Evolutionary conservation across 176 grass and related monocot species (phyloP), one percentile per base, ranked within the genome.

Genomic region (Oryza nivara): DNA sequence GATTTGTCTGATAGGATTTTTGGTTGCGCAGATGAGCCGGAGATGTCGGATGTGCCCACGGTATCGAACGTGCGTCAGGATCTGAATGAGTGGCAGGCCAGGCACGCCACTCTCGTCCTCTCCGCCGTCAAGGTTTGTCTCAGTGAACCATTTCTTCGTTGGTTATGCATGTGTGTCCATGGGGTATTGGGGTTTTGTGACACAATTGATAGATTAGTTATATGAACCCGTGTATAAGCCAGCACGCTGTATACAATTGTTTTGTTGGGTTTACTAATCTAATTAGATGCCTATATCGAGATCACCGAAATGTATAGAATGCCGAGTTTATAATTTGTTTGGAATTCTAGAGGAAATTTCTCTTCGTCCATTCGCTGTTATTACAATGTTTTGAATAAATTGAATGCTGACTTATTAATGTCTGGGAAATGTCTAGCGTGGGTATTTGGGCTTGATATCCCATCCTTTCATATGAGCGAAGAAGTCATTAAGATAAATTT

Each of bases 1-100:
- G 19, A 65, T 49, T 80, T 80, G 2, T 71, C 73, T 84, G 17
- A 67, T 72, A 28, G 38, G 20, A 48, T 78, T 22, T 79, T 83
- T 66, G 30, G 64, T 81, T 25, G 4, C 36, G 46, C 81, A 98
- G 93, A 98, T 94, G 88, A 96, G 82, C 91, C 93, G 11, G 90
- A 91, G 75, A 79, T 86, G 30, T 75, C 86, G 4, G 84, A 96
- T 76, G 86, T 91, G 66, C 93, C 90, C 9, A 96, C 97, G 10
- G 88, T 96, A 67, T 96, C 97, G 76, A 96, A 96, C 87, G 93
- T 99, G 68, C 91, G 97, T 65, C 97, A 99, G 91, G 97, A 99
- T 87, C 93, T 99, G 83, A 99, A 92, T 58, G 92, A 96, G 83
- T 99, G 97, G 92, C 97, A 96, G 92, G 86, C 97, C 61, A 94